These are phyloP conservation scores for Quercus wislizeni DNA, from an alignment of 306 rosid species.

Conservation along the genomic window DNA sequence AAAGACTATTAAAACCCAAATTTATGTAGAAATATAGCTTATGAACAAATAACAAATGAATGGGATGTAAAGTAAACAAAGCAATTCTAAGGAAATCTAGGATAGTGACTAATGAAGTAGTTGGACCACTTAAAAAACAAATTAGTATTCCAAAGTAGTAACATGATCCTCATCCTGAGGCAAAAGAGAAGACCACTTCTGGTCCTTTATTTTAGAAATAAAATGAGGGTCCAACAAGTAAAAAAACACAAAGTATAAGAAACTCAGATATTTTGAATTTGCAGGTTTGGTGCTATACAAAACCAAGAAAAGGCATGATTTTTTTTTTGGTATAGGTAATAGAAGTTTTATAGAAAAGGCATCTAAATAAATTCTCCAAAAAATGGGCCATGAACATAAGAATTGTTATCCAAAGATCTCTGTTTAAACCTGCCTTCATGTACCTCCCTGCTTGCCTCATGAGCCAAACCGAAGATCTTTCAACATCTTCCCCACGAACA, in stretches of 20 bases:
- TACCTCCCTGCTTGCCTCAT: not conserved
- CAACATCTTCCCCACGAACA: too few species aligned
- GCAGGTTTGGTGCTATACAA: not conserved
- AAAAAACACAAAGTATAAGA: conserved; percentile 7
- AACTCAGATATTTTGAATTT: conserved; percentile 1
- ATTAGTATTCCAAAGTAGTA: not conserved
- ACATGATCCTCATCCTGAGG: not conserved
- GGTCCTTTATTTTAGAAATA: not conserved
- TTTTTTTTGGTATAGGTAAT: too few species aligned
- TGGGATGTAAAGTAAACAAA: not conserved
- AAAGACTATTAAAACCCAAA: not conserved
- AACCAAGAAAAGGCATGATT: not conserved
- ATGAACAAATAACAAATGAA: not conserved
- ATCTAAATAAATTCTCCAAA: not conserved
- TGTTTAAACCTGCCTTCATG: conserved; percentile 89
- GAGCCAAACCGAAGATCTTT: too few species aligned
- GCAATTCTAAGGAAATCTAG: not conserved
- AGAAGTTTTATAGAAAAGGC: not conserved
- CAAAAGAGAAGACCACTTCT: conserved; percentile 1
- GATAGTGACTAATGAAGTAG: not conserved
- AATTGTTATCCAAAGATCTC: conserved; percentile 5
- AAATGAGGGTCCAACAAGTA: not conserved
- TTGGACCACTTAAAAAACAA: not conserved
- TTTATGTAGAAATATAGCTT: not conserved
- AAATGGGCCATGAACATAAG: not conserved